Evolutionary conservation across 176 grass and related monocot genomes (phyloP), one percentile per base, ranked within the genome.

Genomic region (Oryza meridionalis): DNA sequence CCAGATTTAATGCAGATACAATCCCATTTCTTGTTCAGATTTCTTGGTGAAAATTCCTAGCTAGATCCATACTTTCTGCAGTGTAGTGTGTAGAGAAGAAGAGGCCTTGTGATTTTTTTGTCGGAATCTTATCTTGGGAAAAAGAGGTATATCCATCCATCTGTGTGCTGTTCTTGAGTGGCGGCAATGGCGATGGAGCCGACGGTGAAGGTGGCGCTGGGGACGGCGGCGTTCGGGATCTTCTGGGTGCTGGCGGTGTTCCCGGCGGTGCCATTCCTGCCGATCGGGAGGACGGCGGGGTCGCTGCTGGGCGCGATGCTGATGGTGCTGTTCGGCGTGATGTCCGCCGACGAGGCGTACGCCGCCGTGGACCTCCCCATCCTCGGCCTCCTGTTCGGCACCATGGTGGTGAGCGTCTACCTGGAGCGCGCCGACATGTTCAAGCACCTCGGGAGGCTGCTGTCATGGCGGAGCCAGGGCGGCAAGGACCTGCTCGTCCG

Each of bases 181-280:
- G 10, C 0, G 59, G 26, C 24, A 37, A 91, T 95, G 93, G 93
- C 85, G 8, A 90, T 98, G 96, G 93, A 90, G 69, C 88, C 91
- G 24, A 79, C 64, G 29, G 35, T 86, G 37, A 95, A 94, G 82
- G 81, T 94, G 11, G 91, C 72, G 0, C 88, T 98, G 8, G 96
- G 93, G 1, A 86, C 77, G 0, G 79, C 87, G 1, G 88, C 96
- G 76, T 98, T 98, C 72, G 91, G 64, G 43, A 65, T 96, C 55
- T 98, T 98, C 81, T 98, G 96, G 96, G 89, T 98, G n/a, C 69
- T 98, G 1, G 96, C 96, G 0, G 96, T 98, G 71, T 98, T 98
- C 78, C 96, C 96, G 5, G 96, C 96, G 9, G 96, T 95, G 6
- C 96, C 96, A 1, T 88, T 95, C 69, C 91, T 98, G 0, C 96